Evolutionary conservation across 441 rosid species (phyloP), one percentile per base, ranked within the genome.

Genomic region (Isatis lusitanica): DNA sequence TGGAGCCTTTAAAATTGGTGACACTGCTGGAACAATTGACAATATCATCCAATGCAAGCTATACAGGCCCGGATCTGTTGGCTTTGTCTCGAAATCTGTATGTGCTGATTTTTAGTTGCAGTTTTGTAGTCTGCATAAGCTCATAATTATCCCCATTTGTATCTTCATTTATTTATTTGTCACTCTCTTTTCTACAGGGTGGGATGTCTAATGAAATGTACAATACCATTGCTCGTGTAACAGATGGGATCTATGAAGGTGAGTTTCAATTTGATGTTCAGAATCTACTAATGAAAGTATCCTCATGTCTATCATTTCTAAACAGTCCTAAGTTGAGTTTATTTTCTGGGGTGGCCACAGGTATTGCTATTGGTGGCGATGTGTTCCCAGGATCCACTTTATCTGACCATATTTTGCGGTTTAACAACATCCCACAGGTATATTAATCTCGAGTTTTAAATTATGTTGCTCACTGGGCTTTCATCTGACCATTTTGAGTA

Each of bases 161-260:
- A 17, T 65, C 62, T 47, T 44, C 38, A 42, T 30, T 10, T 6
- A n/a, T 43, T 28, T 50, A 70, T n/a, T 31, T 59, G 21, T 66
- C 68, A 16, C 62, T 48, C 50, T 78, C 42, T 71, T 61, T 51
- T 66, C 42, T 70, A 74, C 83, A 92, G 98, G 98, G 97, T 65
- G 98, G 98, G 62, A 94, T 92, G 97, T 94, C 97, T 13, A 92
- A 94, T 81, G 98, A 94, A 81, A 79, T 94, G 81, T 94, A 94
- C 88, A 94, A 83, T 63, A 79, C 94, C 33, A 83, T 90, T 81
- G 96, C 94, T 40, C 97, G 98, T 69, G 97, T 94, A 55, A 90
- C 97, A 4, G 97, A 94, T 84, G 98, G 97, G 66, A 89, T 92
- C 62, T 92, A 87, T 70, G 98, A 92, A 89, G 97, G 98, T 92